Conservation (phyloP, 139 green algal species). For the Micractinium conductrix region DNA sequence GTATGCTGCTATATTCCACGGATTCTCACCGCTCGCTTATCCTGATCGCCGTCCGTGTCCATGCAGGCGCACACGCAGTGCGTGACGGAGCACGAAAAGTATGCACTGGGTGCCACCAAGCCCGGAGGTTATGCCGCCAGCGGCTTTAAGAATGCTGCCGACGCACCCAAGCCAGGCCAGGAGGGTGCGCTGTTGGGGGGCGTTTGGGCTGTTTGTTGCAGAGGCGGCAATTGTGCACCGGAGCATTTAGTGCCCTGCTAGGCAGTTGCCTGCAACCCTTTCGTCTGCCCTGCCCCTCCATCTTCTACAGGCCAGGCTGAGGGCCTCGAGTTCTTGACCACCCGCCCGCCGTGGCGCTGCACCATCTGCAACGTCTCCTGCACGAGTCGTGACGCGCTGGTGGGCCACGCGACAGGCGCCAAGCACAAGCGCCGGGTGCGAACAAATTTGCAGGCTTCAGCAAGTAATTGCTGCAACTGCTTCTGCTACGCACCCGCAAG, state of each 20-base stretch:
- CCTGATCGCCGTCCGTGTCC: neutral
- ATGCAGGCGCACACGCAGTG: conserved; percentile 79
- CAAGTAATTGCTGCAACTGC: neutral
- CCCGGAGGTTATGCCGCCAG: conserved; percentile 82
- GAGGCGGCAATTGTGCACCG: no score
- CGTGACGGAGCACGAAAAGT: conserved; percentile 96
- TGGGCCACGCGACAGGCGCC: conserved; percentile 78
- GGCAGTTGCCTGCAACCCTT: no score
- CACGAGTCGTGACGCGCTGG: conserved; percentile 87
- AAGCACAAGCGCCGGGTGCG: conserved; percentile 82
- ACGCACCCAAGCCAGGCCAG: neutral
- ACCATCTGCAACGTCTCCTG: conserved; percentile 87
- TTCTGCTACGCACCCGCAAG: neutral
- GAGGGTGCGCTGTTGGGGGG: conserved; percentile 15
- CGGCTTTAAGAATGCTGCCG: conserved; percentile 57
- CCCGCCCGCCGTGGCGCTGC: conserved; percentile 82
- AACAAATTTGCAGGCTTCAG: neutral
- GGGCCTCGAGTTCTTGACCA: conserved; percentile 76
- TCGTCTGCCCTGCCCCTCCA: neutral
- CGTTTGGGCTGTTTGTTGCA: no score
- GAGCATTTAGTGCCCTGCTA: no score
- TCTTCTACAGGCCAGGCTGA: conserved; percentile 35
- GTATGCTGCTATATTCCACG: no score
- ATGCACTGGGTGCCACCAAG: conserved; percentile 90
- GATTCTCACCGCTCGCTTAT: no score